Base-by-base conservation (phyloP, 768 basidiomycete species). In the Trametes coccinea region DNA sequence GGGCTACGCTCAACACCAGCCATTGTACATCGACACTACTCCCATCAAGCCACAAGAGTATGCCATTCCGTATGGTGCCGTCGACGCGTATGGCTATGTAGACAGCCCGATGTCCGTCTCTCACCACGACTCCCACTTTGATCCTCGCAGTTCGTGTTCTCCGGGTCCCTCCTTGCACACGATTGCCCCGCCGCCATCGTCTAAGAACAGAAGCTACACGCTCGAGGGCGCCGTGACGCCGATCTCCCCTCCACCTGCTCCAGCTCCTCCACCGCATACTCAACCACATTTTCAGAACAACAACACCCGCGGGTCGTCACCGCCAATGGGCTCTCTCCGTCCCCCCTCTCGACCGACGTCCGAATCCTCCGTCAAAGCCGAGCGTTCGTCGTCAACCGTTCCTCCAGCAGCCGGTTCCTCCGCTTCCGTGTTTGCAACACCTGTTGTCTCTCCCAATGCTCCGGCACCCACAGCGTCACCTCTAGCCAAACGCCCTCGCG, bases 221-320 rank as follows among this genome's bases (percentile, higher is more conserved):
- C 66, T 67, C 57, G 66, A 64, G 34, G 56, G 58, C n/a, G 66
- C 66, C 0, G 61, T 67, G 39, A 67, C 60, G 3, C 66, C 66
- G 30, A 46, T 67, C 11, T 31, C 49, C n/a, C 59, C 62, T 17
- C 45, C 37, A 40, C 66, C 48, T 11, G 27, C 37, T 27, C 49
- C 31, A 22, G 30, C 50, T 29, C 34, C 33, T 46, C 40, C 5
- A 13, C 17, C 53, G 22, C 22, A 22, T 22, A 22, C 22, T 37
- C 34, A 37, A 37, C 34, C 34, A 37, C 34, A 22, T 22, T 39
- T 2, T 7, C 39, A 43, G 41, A 43, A n/a, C 41, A 43, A 22
- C 22, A 22, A 22, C 22, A 22, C 22, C 22, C 22, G 22, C 22
- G 22, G 22, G 33, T 65, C 56, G 14, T 56, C 58, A 2, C 54